phyloP scores from a whole-genome alignment of 768 basidiomycete genomes.

The Atractiella rhizophila region DNA sequence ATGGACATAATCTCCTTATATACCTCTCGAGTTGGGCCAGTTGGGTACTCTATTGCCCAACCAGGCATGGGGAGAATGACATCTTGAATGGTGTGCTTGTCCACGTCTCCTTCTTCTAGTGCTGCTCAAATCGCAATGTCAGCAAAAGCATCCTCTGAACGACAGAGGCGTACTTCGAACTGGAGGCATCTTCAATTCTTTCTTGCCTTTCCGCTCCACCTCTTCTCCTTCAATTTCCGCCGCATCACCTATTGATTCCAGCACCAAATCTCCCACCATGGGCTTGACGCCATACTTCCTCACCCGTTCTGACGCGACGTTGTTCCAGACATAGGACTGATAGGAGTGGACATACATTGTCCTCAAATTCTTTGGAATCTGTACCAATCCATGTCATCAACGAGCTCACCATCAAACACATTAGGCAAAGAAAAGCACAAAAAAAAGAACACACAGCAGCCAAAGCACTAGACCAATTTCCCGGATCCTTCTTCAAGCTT shows the following conservation, averaged over 20 bases:
- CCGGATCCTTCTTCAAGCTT: constrained; percentile 46
- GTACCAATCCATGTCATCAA: constrained; percentile 3
- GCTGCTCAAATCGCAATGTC: constrained; percentile 21
- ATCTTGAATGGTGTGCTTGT: constrained; percentile 69
- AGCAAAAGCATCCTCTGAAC: background rate
- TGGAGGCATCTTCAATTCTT: constrained; percentile 14
- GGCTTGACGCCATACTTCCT: constrained; percentile 47
- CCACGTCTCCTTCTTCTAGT: constrained; percentile 47
- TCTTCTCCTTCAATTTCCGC: constrained; percentile 14
- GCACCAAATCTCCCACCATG: constrained; percentile 73
- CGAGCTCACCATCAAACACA: background rate
- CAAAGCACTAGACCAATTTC: background rate
- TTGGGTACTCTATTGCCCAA: constrained; percentile 76
- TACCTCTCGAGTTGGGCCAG: constrained; percentile 57
- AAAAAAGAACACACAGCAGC: too few relatives aligned
- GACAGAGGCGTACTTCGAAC: background rate
- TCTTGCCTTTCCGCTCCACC: constrained; percentile 12
- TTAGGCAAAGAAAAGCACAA: background rate
- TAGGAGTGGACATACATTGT: constrained; percentile 98
- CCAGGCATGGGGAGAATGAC: constrained; percentile 95
- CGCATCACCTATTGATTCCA: constrained; percentile 25
- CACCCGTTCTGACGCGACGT: constrained; percentile 81
- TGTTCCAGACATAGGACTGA: constrained; percentile 96
- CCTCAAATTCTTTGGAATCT: constrained; percentile 88
- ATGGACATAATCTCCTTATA: constrained; percentile 54